Evolutionary conservation across 1,284 basidiomycete genomes (phyloP), one percentile per base, ranked within the genome.

Genomic region (Phylloboletellus chloephorus): DNA sequence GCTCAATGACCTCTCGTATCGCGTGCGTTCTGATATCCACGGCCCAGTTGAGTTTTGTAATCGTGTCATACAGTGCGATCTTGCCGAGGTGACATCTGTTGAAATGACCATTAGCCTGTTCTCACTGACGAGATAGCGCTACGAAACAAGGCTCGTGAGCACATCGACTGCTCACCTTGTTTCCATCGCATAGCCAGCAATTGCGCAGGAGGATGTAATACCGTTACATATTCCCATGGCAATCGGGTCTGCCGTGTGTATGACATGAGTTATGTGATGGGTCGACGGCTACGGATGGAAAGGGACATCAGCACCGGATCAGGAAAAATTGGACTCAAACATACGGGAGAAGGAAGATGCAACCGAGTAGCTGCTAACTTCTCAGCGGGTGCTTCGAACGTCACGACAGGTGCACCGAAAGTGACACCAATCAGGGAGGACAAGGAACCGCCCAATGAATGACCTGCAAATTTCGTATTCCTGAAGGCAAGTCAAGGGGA

Each of bases 11-110:
- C 33, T 82, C 73, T 34, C 72, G 74, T 54, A 97, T 93, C 5
- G 77, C 67, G 57, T 96, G 93, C 25, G 77, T 82, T 33, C 81
- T 69, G n/a, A 91, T 61, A 51, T 87, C 81, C 24, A 86, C 82
- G 11, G 69, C 65, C 95, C 95, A 98, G 4, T 82, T 80, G 25
- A 88, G 73, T 56, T 83, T 78, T 7, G 75, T 77, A 20, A 95
- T 85, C 0, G 93, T 92, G 59, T 98, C 93, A 60, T 92, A 97
- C 9, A 88, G 68, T 43, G 92, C 82, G 9, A 80, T 81, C 66
- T 85, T 78, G 30, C 94, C 94, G 0, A 87, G 70, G 56, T 92
- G 90, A 56, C 90, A 90, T 23, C 72, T 74, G 29, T n/a, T n/a
- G 12, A 54, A 47, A 63, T 49, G 15, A 52, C 57, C 29, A 57